A percentile compares a stretch with the other conserved stretches of the same genome.
phyloP scores from a whole-genome alignment of 2,329 filamentous ascomycete genomes.

The Diaporthe sp. region DNA sequence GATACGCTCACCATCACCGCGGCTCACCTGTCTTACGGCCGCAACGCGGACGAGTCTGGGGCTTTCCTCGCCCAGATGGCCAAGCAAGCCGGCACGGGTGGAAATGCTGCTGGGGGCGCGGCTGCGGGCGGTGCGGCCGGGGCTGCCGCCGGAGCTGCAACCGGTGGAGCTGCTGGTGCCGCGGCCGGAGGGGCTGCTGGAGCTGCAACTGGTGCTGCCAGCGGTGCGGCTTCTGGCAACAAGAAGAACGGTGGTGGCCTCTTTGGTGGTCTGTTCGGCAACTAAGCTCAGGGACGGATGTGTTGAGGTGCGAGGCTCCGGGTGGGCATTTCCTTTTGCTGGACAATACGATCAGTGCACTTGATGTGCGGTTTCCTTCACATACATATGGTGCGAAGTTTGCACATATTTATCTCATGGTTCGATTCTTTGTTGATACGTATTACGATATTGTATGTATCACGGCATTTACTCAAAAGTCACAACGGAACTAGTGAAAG shows the following conservation, averaged over 20 bases:
- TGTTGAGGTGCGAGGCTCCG: background rate
- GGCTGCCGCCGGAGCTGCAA: background rate
- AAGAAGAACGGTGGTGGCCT: slow-evolving; percentile 11
- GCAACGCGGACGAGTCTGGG: slow-evolving; percentile 36
- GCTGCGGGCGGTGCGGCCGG: background rate
- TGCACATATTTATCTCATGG: background rate
- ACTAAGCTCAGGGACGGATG: background rate
- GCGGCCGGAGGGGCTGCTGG: background rate
- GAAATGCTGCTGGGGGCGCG: background rate
- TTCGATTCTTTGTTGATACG: background rate
- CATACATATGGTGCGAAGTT: background rate
- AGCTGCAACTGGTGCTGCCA: background rate
- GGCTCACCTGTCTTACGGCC: slow-evolving; percentile 40
- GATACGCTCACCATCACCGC: slow-evolving; percentile 39
- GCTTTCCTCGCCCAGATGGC: slow-evolving; percentile 37
- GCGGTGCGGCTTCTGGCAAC: background rate
- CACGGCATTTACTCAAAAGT: background rate
- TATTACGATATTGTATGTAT: background rate
- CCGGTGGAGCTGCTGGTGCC: background rate
- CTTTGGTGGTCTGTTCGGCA: background rate
- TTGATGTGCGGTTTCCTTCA: background rate
- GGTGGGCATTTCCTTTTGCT: background rate
- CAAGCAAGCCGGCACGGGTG: background rate
- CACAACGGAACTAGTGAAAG: background rate
- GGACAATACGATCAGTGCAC: background rate